Evolutionary conservation across 2,329 filamentous ascomycete species (phyloP).

Genomic region (Didymella exigua): DNA sequence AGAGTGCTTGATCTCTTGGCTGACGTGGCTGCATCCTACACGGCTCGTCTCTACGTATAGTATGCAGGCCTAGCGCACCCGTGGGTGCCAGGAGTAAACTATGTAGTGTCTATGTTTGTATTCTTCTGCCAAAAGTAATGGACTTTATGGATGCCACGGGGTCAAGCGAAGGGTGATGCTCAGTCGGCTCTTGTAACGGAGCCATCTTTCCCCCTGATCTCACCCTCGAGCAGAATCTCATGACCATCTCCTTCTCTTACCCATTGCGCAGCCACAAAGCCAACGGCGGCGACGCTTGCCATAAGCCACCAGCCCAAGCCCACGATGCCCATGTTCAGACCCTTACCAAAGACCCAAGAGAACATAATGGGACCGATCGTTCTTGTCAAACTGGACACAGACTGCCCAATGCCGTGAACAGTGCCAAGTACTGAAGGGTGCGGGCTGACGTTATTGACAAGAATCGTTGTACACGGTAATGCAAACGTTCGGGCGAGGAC

Average conservation of each 20-base stretch:
- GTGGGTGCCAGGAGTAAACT: neutral
- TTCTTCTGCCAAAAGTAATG: neutral
- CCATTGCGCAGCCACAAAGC: conserved; percentile 59
- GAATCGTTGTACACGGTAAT: conserved; percentile 64
- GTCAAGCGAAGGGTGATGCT: neutral
- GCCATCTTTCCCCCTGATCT: conserved; percentile 55
- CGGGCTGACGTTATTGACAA: conserved; percentile 55
- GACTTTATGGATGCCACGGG: neutral
- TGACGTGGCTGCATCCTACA: conserved; percentile 15
- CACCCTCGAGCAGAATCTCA: conserved; percentile 68
- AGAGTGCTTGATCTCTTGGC: conserved; percentile 7
- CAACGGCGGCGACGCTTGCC: conserved; percentile 56
- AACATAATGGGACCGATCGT: conserved; percentile 66
- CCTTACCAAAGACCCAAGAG: conserved; percentile 66
- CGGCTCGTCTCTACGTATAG: conserved; percentile 13
- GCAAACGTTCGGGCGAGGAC: conserved; percentile 57
- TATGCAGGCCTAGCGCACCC: neutral
- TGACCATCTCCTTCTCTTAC: conserved; percentile 68
- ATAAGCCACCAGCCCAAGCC: conserved; percentile 66
- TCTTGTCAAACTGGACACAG: conserved; percentile 62
- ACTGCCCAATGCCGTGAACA: conserved; percentile 65
- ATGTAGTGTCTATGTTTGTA: neutral
- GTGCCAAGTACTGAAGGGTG: conserved; percentile 62
- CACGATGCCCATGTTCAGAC: conserved; percentile 62
- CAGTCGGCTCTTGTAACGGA: conserved; percentile 19